A percentile compares a stretch with the other conserved stretches of the same genome.
phyloP scores from a whole-genome alignment of 1,284 basidiomycete species.

The Calocybe gambosa region DNA sequence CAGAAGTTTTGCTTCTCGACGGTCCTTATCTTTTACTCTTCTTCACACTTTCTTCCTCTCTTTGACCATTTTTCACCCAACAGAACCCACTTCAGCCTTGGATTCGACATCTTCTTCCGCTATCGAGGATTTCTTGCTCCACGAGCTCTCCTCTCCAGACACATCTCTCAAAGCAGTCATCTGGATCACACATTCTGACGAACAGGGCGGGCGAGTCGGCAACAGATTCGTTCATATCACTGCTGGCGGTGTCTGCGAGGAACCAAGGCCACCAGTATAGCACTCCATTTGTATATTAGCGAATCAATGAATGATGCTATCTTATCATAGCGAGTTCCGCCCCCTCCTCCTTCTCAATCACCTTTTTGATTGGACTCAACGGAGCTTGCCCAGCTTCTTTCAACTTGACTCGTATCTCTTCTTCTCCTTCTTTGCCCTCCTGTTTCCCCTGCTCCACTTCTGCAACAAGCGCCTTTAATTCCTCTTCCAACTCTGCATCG shows the following conservation, averaged over 20 bases:
- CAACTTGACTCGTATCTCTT: slow-evolving; percentile 12
- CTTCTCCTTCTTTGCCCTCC: slow-evolving; percentile 1
- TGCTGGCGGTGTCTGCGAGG: slow-evolving; percentile 42
- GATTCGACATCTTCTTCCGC: slow-evolving; percentile 60
- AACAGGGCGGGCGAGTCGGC: slow-evolving; percentile 71
- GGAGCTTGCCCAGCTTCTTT: slow-evolving; percentile 11
- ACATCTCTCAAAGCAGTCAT: slow-evolving; percentile 64
- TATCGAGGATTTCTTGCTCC: slow-evolving; percentile 60
- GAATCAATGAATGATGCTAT: too few species aligned
- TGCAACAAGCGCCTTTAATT: slow-evolving; percentile 45
- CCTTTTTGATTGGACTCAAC: slow-evolving; percentile 1
- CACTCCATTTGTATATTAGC: not conserved
- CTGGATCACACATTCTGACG: slow-evolving; percentile 85
- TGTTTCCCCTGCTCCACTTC: slow-evolving; percentile 28
- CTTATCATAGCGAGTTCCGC: too few species aligned
- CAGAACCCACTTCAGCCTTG: slow-evolving; percentile 84
- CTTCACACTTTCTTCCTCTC: not conserved
- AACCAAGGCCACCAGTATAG: slow-evolving; percentile 19
- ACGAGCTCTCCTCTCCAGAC: slow-evolving; percentile 42
- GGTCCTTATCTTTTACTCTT: slow-evolving; percentile 36
- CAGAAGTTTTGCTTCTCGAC: slow-evolving; percentile 79
- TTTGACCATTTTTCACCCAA: slow-evolving; percentile 1
- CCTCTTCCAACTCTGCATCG: slow-evolving; percentile 58
- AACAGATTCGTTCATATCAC: slow-evolving; percentile 59
- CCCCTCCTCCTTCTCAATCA: too few species aligned